Conservation (phyloP, 805 yeast species). For the Suhomyces sp. region DNA sequence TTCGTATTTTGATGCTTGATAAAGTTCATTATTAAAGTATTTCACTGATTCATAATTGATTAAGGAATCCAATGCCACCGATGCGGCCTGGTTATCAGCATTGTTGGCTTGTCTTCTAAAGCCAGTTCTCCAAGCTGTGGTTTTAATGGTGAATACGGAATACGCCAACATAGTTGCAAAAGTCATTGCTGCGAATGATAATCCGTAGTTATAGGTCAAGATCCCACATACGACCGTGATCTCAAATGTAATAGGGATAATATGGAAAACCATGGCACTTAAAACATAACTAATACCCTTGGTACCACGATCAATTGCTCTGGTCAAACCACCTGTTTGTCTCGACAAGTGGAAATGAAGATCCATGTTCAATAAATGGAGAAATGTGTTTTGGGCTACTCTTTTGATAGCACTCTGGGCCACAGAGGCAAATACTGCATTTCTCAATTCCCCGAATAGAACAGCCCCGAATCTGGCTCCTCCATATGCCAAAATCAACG, state of each 20-base stretch:
- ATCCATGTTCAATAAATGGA: conserved; percentile 80
- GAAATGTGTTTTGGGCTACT: conserved; percentile 86
- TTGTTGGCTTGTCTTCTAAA: conserved; percentile 84
- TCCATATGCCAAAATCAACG: conserved; percentile 82
- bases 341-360: conserved; percentile 84
- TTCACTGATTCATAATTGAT: conserved; percentile 94
- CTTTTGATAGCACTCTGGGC: conserved; percentile 91
- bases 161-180: conserved; percentile 86
- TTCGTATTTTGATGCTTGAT: conserved; percentile 79
- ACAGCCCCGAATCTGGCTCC: conserved; percentile 93
- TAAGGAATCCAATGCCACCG: conserved; percentile 89
- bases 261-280: conserved; percentile 97
- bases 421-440: conserved; percentile 93
- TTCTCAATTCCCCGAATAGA: conserved; percentile 88
- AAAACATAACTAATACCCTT: conserved; percentile 93
- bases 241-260: conserved; percentile 88
- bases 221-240: conserved; percentile 92
- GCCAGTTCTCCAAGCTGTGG: conserved; percentile 95
- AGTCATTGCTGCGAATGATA: conserved; percentile 85
- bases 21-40: conserved; percentile 86
- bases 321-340: conserved; percentile 93
- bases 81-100: conserved; percentile 95
- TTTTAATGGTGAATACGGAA: conserved; percentile 79
- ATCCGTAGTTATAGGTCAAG: conserved; percentile 88
- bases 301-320: conserved; percentile 97